Evolutionary conservation across 441 rosid species (phyloP).

Genomic region (Croton setiger): DNA sequence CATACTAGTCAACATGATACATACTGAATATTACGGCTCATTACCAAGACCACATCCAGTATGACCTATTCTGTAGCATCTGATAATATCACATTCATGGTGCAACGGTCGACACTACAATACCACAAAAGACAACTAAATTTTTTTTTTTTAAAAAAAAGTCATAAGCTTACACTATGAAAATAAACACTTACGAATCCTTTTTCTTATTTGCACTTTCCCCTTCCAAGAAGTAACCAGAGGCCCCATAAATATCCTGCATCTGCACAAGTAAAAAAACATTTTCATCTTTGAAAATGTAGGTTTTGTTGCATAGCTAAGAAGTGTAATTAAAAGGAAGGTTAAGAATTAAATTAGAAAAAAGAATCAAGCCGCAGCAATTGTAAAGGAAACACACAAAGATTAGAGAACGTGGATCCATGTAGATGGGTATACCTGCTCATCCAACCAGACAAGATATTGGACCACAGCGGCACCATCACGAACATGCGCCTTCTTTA

Average conservation of each 20-base stretch:
- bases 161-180: neutral
- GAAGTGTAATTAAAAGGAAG: slow-evolving; percentile 1
- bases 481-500: slow-evolving; percentile 85
- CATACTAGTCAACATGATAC: neutral
- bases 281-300: slow-evolving; percentile 17
- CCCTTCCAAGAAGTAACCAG: slow-evolving; percentile 91
- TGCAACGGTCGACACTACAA: neutral
- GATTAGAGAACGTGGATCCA: neutral
- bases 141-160: slow-evolving; percentile 4
- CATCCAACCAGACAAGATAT: slow-evolving; percentile 93
- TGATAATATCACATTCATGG: neutral
- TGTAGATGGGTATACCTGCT: slow-evolving; percentile 47
- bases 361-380: neutral
- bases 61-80: neutral
- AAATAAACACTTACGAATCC: slow-evolving; percentile 40
- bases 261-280: slow-evolving; percentile 47
- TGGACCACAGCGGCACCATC: slow-evolving; percentile 99
- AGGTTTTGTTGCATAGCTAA: slow-evolving; percentile 8
- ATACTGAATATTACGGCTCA: neutral
- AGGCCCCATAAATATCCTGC: slow-evolving; percentile 91
- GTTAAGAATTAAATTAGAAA: neutral
- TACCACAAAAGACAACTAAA: neutral
- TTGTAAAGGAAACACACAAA: slow-evolving; percentile 1
- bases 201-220: slow-evolving; percentile 43
- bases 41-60: slow-evolving; percentile 1